Conservation (phyloP, 1,284 basidiomycete genomes). For the Boletellus dicymbophilus region DNA sequence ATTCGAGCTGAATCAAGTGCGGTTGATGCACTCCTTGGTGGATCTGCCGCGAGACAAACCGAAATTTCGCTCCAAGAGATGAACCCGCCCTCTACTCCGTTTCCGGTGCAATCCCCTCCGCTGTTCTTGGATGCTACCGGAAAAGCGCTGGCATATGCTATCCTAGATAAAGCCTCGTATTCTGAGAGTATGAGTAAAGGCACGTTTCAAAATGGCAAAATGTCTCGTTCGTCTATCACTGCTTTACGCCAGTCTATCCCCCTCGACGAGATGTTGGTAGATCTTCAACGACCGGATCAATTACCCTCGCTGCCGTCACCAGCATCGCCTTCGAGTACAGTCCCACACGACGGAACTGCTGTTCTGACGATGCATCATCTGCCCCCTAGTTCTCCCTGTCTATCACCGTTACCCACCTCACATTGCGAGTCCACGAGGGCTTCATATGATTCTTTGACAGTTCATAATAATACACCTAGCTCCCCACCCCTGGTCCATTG, state of each 20-base stretch:
- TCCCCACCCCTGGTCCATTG: slow-evolving; percentile 4
- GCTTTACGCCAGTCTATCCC: too few relatives aligned
- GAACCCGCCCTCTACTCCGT: background rate
- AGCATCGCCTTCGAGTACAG: background rate
- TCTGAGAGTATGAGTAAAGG: background rate
- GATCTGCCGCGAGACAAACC: background rate
- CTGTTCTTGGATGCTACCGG: background rate
- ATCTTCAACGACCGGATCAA: too few relatives aligned
- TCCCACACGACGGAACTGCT: background rate
- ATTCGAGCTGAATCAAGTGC: slow-evolving; percentile 2
- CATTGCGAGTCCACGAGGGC: background rate
- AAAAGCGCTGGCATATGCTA: background rate
- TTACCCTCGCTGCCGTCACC: too few relatives aligned
- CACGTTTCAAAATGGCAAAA: background rate
- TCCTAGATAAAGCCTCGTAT: background rate
- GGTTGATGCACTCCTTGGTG: background rate
- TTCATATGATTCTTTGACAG: background rate
- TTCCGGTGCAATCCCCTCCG: background rate
- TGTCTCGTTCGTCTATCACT: background rate
- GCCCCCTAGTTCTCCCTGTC: background rate
- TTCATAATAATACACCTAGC: background rate
- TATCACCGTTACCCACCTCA: background rate
- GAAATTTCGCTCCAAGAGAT: background rate
- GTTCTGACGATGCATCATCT: too few relatives aligned
- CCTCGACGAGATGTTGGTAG: too few relatives aligned